A percentile compares a stretch with the other conserved stretches of the same genome.
phyloP scores from a whole-genome alignment of 1,284 basidiomycete species.

The Serendipita sp. region DNA sequence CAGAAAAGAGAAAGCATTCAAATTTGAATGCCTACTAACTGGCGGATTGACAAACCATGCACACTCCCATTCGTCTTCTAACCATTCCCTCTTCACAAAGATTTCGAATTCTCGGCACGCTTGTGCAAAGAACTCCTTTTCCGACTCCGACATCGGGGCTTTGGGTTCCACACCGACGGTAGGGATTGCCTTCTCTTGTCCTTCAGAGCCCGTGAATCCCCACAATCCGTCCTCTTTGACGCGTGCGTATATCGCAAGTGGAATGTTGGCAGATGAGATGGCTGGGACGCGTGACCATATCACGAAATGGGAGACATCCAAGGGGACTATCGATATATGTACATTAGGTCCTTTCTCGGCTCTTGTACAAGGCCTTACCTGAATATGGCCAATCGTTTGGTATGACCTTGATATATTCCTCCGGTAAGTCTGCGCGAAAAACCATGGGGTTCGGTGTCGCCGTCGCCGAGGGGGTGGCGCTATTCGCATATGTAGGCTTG shows the following conservation, averaged over 20 bases:
- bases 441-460: constrained; percentile 29
- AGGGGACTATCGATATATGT: neutral
- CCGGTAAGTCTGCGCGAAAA: constrained; percentile 47
- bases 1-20: neutral
- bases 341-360: neutral
- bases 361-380: constrained; percentile 26
- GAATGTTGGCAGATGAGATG: constrained; percentile 6
- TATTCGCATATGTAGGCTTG: constrained; percentile 17
- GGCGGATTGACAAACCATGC: constrained; percentile 79
- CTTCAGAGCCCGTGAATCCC: constrained; percentile 52
- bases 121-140: constrained; percentile 34
- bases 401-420: constrained; percentile 51
- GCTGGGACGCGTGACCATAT: neutral
- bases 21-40: constrained; percentile 28
- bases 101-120: constrained; percentile 39
- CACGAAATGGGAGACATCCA: constrained; percentile 5
- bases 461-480: constrained; percentile 12
- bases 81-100: constrained; percentile 52
- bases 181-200: constrained; percentile 14
- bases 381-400: constrained; percentile 79
- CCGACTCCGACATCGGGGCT: constrained; percentile 32
- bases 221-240: constrained; percentile 37
- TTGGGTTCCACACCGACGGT: constrained; percentile 39
- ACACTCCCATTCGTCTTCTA: constrained; percentile 58
- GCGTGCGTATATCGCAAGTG: constrained; percentile 13